Evolutionary conservation across 1,284 basidiomycete species (phyloP), one percentile per base, ranked within the genome.

Genomic region (Heterobasidion occidentale): DNA sequence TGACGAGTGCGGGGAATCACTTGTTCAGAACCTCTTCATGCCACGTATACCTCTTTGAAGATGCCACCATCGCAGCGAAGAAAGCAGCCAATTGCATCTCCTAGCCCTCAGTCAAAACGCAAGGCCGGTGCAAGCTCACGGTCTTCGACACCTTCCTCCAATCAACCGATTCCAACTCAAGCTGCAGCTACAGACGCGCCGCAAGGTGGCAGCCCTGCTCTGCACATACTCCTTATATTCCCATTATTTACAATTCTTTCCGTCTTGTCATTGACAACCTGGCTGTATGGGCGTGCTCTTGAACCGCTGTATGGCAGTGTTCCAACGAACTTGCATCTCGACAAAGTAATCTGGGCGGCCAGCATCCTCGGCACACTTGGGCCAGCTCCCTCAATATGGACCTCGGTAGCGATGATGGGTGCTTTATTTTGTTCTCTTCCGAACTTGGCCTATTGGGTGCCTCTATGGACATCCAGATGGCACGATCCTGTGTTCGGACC

Each of bases 391-490:
- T 59, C 70, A 33, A 60, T 63, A 42, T 64, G 67, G 56, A 57
- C 61, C 36, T 68, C 71, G 36, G 56, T 73, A 51, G 62, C 80
- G 11, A 67, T 70, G 46, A 70, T 78, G 12, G 80, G 77, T 17
- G 55, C 74, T 2, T 64, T 79, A 35, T 66, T 86, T n/a, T 74
- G 77, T 56, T 64, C 75, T 36, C 75, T 85, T 46, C 85, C 89
- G 1, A 75, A 80, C 59, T 74, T 80, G 12, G 78, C 80, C 9
- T 87, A 88, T 62, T 86, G 80, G 77, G 69, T 79, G 27, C 77
- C 82, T 27, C 76, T 78, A 19, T 78, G 75, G 68, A 80, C 83
- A 12, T 77, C 79, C 19, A 76, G 82, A 59, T 67, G 69, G 60
- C 71, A 71, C 36, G 74, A 79, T 60, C 76, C 81, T 14, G 57